phyloP scores from a whole-genome alignment of 2,329 filamentous ascomycete genomes.

The Alternaria infectoria region DNA sequence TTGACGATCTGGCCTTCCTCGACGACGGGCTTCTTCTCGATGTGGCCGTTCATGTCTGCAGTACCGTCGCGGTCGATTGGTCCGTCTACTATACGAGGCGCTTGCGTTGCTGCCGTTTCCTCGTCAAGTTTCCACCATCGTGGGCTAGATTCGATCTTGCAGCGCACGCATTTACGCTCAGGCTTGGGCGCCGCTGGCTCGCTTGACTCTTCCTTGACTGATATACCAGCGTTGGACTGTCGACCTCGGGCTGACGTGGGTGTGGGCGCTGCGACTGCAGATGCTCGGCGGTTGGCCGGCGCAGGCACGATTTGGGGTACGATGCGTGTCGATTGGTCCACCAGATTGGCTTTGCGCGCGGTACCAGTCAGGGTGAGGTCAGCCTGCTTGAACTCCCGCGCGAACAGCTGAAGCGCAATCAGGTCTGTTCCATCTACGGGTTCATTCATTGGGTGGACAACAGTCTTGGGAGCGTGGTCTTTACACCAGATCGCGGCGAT shows the following conservation, averaged over 20 bases:
- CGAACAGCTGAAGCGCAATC: constrained; percentile 85
- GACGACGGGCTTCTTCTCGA: constrained; percentile 20
- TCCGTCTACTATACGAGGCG: constrained; percentile 27
- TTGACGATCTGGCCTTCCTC: constrained; percentile 30
- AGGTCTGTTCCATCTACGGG: constrained; percentile 71
- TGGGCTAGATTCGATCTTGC: constrained; percentile 71
- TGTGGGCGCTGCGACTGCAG: constrained; percentile 42
- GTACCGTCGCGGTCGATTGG: constrained; percentile 28
- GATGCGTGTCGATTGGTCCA: constrained; percentile 66
- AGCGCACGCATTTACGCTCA: constrained; percentile 52
- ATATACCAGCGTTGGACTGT: constrained; percentile 43
- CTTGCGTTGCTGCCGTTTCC: constrained; percentile 8
- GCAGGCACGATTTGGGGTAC: constrained; percentile 41
- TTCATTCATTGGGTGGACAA: constrained; percentile 81
- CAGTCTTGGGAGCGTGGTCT: constrained; percentile 75
- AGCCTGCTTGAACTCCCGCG: constrained; percentile 90
- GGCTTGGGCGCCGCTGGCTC: constrained; percentile 36
- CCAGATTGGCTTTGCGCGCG: constrained; percentile 86
- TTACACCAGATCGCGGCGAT: constrained; percentile 91
- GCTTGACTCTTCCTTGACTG: constrained; percentile 46
- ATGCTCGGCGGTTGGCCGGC: constrained; percentile 49
- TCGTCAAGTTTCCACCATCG: constrained; percentile 57
- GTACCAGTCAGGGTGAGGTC: constrained; percentile 90
- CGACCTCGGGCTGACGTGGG: constrained; percentile 44
- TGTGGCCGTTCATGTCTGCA: constrained; percentile 19